Conservation (phyloP, 2,329 filamentous ascomycete genomes). For the Colletotrichum sansevieriae region DNA sequence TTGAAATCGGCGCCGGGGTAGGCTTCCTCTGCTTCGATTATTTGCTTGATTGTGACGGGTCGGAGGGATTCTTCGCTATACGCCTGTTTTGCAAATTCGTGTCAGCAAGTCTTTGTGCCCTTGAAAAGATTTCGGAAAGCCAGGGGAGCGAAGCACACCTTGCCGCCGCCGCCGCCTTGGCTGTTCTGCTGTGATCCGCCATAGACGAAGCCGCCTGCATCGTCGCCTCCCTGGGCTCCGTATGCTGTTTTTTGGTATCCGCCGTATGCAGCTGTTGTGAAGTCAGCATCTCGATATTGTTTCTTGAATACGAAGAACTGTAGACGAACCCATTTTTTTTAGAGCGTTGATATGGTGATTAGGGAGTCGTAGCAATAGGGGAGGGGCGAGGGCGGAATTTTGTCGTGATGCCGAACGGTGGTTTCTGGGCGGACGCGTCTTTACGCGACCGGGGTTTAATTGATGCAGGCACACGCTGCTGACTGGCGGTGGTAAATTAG, state of each 20-base stretch:
- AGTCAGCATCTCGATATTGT: background rate
- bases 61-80: slow-evolving; percentile 89
- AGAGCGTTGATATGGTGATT: no score
- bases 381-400: background rate
- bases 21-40: slow-evolving; percentile 83
- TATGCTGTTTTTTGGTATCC: slow-evolving; percentile 57
- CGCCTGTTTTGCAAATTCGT: slow-evolving; percentile 52
- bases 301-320: no score
- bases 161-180: slow-evolving; percentile 57
- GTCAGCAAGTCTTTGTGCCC: background rate
- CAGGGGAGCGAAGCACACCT: slow-evolving; percentile 50
- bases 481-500: background rate
- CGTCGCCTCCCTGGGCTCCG: slow-evolving; percentile 68
- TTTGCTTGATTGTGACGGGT: slow-evolving; percentile 95
- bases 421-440: slow-evolving; percentile 38
- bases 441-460: slow-evolving; percentile 40
- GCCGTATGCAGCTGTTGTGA: slow-evolving; percentile 60
- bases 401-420: slow-evolving; percentile 12
- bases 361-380: background rate
- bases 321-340: no score
- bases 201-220: slow-evolving; percentile 72
- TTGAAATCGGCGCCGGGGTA: slow-evolving; percentile 81
- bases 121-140: background rate
- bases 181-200: slow-evolving; percentile 72
- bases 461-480: slow-evolving; percentile 21